Conservation (phyloP, 2,329 filamentous ascomycete species). For the Penicillium sp. region DNA sequence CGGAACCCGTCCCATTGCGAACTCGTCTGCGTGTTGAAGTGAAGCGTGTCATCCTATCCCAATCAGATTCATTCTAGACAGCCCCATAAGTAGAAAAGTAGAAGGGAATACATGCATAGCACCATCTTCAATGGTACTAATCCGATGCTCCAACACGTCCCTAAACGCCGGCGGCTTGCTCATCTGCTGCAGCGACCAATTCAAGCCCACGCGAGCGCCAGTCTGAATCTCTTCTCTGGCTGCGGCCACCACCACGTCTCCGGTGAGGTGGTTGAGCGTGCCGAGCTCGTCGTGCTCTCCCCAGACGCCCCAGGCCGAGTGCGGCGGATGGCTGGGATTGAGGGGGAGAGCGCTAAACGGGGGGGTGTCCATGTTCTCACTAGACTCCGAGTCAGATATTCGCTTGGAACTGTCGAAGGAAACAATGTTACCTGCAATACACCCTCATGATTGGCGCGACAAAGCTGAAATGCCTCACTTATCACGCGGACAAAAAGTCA, state of each 20-base stretch:
- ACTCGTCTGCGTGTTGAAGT: constrained; percentile 45
- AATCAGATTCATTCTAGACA: constrained; percentile 22
- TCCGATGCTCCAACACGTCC: constrained; percentile 28
- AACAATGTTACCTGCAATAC: too few relatives aligned
- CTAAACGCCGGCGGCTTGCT: constrained; percentile 34
- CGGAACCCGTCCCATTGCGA: constrained; percentile 47
- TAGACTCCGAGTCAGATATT: too few relatives aligned
- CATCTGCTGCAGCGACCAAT: constrained; percentile 35
- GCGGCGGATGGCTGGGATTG: constrained; percentile 39
- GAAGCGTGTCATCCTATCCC: constrained; percentile 18
- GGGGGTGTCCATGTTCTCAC: constrained; percentile 18
- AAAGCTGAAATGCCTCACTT: too few relatives aligned
- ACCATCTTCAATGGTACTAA: constrained; percentile 24
- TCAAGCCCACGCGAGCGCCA: constrained; percentile 40
- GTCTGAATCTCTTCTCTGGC: constrained; percentile 37
- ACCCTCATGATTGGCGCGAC: too few relatives aligned
- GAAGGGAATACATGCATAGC: constrained; percentile 34
- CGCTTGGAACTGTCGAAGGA: too few relatives aligned
- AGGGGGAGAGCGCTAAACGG: constrained; percentile 40
- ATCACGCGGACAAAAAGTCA: too few relatives aligned
- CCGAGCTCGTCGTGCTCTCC: constrained; percentile 44
- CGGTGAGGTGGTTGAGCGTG: constrained; percentile 44
- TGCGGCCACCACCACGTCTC: constrained; percentile 39
- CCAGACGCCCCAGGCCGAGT: constrained; percentile 43
- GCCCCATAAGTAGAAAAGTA: constrained; percentile 32